Evolutionary conservation across 352 stramenopile species (phyloP).

Genomic region (Plasmopara viticola): DNA sequence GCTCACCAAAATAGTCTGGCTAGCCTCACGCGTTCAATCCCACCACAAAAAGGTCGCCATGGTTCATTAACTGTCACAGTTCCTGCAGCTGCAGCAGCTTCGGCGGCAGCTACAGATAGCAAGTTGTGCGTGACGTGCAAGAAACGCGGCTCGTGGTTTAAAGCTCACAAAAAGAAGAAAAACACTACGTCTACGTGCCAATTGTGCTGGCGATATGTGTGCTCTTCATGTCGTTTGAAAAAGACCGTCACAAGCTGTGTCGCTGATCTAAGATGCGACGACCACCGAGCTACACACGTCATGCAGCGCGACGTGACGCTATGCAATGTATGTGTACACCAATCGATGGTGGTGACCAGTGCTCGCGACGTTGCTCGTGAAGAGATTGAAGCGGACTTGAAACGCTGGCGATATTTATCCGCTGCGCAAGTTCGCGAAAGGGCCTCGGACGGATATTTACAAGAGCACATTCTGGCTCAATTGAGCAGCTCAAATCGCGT

Average conservation of each 20-base stretch:
- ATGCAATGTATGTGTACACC: constrained; percentile 36
- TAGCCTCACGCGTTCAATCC: constrained; percentile 20
- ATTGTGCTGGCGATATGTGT: constrained; percentile 45
- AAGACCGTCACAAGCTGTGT: constrained; percentile 30
- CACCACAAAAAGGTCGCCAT: constrained; percentile 13
- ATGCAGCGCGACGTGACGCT: constrained; percentile 31
- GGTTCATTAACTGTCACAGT: constrained; percentile 23
- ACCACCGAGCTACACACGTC: constrained; percentile 17
- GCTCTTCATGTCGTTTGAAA: constrained; percentile 47
- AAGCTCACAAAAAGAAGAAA: constrained; percentile 21
- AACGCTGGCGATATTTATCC: constrained; percentile 16
- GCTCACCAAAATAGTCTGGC: constrained; percentile 17
- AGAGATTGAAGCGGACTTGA: constrained; percentile 26
- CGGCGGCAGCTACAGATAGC: constrained; percentile 8
- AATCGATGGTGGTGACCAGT: constrained; percentile 29
- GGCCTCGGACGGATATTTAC: constrained; percentile 11
- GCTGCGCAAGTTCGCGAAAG: constrained; percentile 10
- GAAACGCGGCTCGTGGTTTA: constrained; percentile 27
- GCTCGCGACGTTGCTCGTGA: constrained; percentile 31
- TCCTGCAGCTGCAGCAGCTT: constrained; percentile 18
- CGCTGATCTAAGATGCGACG: constrained; percentile 18
- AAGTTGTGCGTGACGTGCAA: constrained; percentile 36
- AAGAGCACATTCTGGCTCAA: constrained; percentile 12
- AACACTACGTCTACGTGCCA: constrained; percentile 32
- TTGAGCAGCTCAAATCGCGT: constrained; percentile 4